Base-by-base conservation (phyloP, 2,329 filamentous ascomycete species). In the Neodidymelliopsis sp. region DNA sequence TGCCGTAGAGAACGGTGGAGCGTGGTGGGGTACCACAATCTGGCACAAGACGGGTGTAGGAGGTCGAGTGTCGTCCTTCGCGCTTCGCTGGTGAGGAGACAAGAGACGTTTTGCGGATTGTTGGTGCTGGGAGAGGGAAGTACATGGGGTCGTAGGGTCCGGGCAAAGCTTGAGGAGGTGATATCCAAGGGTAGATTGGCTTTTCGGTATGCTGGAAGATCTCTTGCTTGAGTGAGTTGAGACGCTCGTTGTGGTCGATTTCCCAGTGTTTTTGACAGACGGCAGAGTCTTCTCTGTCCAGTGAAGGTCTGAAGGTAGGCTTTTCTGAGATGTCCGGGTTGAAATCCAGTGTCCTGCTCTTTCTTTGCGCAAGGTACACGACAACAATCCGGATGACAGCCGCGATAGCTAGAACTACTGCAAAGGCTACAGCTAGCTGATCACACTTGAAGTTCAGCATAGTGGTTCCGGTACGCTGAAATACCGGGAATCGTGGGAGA, bases 91-190 rank as follows among this genome's bases (percentile, higher is more conserved):
- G 15, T 13, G 49, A 38, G 4, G 56, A 45, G 13, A 55, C 44
- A 33, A 56, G 53, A 1, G 60, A 61, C 28, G 63, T 46, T 30
- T 46, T 37, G 13, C 57, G 57, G 15, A 70, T 46, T 0, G 63
- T 70, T 6, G 69, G 67, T 10, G 61, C 43, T 31, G 67, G 67
- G 13, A 66, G 54, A 37, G 70, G 70, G 42, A 66, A 72, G 34
- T 70, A 64, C 12, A 62, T 64, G 22, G 68, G 62, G 51, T 71
- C 67, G 36, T 71, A 71, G 20, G 70, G 70, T 18, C 69, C 69
- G 35, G 70, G 70, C 10, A 72, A 52, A 33, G 47, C 49, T 55
- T 66, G 59, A 16, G 69, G 69, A 11, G 67, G 64, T 18, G 55
- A 49, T 13, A 52, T 61, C 70, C 70, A 72, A 24, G 70, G 70